A percentile compares a stretch with the other conserved stretches of the same genome.
phyloP scores from a whole-genome alignment of 805 yeast genomes.

The Metschnikowia lunata region DNA sequence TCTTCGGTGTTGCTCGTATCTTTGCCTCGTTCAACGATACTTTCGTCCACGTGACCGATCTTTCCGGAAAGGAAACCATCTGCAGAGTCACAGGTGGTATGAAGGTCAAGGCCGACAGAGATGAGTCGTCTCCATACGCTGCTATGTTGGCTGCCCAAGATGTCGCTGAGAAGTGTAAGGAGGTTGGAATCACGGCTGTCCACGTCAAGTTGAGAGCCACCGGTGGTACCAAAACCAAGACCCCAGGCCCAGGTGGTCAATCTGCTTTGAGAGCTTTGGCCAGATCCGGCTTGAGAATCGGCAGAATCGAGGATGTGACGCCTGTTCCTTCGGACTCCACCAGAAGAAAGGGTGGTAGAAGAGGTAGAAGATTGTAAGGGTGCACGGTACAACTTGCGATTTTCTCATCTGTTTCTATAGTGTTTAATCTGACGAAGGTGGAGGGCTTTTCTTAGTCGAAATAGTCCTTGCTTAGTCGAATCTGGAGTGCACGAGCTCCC shows the following conservation, averaged over 20 bases:
- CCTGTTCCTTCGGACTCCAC: slow-evolving; percentile 99
- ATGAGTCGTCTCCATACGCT: slow-evolving; percentile 99
- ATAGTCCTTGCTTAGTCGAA: background rate
- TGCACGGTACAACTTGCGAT: background rate
- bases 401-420: slow-evolving; percentile 7
- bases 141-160: slow-evolving; percentile 99
- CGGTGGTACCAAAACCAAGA: slow-evolving; percentile 99
- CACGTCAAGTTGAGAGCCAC: slow-evolving; percentile 99
- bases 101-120: slow-evolving; percentile 99
- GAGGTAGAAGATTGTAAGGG: slow-evolving; percentile 96
- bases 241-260: slow-evolving; percentile 99
- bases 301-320: slow-evolving; percentile 99
- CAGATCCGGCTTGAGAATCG: slow-evolving; percentile 99
- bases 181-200: slow-evolving; percentile 99
- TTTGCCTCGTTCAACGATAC: slow-evolving; percentile 99
- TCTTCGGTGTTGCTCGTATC: slow-evolving; percentile 99
- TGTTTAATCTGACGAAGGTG: slow-evolving; percentile 10
- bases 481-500: slow-evolving; percentile 12
- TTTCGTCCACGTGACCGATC: slow-evolving; percentile 98
- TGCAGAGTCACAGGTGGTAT: slow-evolving; percentile 99
- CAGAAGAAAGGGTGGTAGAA: slow-evolving; percentile 99
- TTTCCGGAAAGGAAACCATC: slow-evolving; percentile 99
- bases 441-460: background rate
- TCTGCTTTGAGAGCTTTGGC: slow-evolving; percentile 98
- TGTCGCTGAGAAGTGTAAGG: slow-evolving; percentile 98